Evolutionary conservation across 2,329 filamentous ascomycete genomes (phyloP), one percentile per base, ranked within the genome.

Genomic region (Epichloe amarillans): DNA sequence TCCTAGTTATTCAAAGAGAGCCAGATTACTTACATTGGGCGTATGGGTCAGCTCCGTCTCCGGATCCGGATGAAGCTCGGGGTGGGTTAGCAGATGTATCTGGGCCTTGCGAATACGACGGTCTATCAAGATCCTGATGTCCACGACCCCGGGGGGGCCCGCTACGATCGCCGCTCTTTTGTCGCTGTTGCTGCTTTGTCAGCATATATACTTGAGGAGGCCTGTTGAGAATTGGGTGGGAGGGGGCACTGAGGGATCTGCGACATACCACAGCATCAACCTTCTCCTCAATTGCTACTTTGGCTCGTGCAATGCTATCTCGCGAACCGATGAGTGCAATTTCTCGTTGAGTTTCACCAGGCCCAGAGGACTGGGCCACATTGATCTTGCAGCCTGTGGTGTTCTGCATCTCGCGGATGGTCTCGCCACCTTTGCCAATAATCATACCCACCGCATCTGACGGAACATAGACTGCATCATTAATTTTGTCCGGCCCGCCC

Each of bases 391-490:
- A 95, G 44, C 87, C 86, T 5, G 88, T 93, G 35, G 73, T 77
- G 62, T 82, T 84, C 66, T 95, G 89, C 84, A 95, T 94, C 58
- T 95, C 88, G 57, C 90, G 88, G 64, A 95, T 95, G 0, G 89
- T 94, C 70, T 95, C 89, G 56, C 89, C 89, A 51, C 88, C 86
- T 73, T 95, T 95, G 56, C 90, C 89, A 54, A 95, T 95, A 57
- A 95, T 95, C 89, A 95, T 95, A 54, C 89, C 89, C 50, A 95
- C 89, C 5, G 89, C 86, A 64, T 95, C 89, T 21, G 88, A 91
- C 12, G 89, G 89, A 10, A 95, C 88, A 58, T 81, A 83, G 55
- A 95, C 88, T 40, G 81, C 83, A 61, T 95, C 88, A 61, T 84
- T 89, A 60, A 86, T 77, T 71, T 90, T 91, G 58, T 86, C 84